These are phyloP conservation scores for Kazachstania martiniae DNA, from an alignment of 805 yeast species.

Conservation along the genomic window DNA sequence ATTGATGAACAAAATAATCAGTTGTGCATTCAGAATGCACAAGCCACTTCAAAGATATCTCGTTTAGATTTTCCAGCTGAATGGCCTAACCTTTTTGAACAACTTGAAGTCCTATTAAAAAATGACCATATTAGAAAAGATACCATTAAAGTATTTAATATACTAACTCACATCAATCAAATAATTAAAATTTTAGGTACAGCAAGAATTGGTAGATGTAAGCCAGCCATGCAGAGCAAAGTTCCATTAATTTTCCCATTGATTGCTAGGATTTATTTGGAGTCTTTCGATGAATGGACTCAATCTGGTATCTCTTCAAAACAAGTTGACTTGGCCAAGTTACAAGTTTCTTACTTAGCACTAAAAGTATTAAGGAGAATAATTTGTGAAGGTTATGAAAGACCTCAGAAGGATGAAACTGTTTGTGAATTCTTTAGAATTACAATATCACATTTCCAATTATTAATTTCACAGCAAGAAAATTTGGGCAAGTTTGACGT, in stretches of 20 bases:
- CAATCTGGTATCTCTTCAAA: conserved; percentile 25
- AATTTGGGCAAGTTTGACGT: conserved; percentile 29
- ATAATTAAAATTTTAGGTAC: conserved; percentile 61
- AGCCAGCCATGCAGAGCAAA: conserved; percentile 65
- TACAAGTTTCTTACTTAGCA: conserved; percentile 70
- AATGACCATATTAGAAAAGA: conserved; percentile 35
- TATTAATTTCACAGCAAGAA: conserved; percentile 44
- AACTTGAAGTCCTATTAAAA: conserved; percentile 37
- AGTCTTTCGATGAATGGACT: conserved; percentile 56
- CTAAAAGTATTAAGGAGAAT: conserved; percentile 66
- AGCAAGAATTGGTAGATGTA: conserved; percentile 74
- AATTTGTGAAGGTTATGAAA: conserved; percentile 65
- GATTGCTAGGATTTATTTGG: conserved; percentile 47
- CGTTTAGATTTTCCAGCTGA: conserved; percentile 77
- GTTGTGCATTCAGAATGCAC: conserved; percentile 73
- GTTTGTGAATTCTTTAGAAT: conserved; percentile 51
- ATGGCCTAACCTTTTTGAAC: conserved; percentile 77
- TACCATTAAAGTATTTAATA: conserved; percentile 47
- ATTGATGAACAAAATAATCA: conserved; percentile 64
- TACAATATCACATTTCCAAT: conserved; percentile 49
- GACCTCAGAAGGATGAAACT: conserved; percentile 45
- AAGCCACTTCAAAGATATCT: conserved; percentile 66
- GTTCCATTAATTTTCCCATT: conserved; percentile 53
- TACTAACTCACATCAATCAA: conserved; percentile 62
- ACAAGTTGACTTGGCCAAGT: conserved; percentile 30